Evolutionary conservation across 2,329 filamentous ascomycete species (phyloP).

Genomic region (Xylariaceae sp.): DNA sequence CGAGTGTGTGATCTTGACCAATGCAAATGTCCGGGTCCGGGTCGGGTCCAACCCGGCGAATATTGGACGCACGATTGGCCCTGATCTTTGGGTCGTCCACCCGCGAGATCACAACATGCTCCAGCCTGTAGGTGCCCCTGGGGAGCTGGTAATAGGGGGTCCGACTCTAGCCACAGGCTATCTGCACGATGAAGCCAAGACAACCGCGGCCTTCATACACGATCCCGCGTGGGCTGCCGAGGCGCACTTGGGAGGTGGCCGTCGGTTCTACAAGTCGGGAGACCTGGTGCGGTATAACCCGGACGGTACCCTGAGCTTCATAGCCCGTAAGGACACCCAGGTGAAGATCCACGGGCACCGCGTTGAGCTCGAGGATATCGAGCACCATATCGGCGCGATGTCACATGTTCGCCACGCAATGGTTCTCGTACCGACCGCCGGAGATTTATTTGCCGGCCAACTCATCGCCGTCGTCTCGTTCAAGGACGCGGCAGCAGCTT

Average conservation of each 20-base stretch:
- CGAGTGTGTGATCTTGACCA: background rate
- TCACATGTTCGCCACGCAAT: no score
- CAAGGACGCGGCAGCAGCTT: no score
- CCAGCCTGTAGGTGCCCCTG: background rate
- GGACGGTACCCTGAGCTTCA: background rate
- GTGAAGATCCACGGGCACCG: conserved; percentile 1
- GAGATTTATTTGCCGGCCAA: no score
- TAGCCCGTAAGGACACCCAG: conserved; percentile 1
- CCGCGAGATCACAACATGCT: background rate
- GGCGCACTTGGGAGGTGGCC: background rate
- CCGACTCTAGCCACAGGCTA: background rate
- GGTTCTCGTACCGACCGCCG: no score
- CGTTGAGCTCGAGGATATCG: conserved; percentile 1
- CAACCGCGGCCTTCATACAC: background rate
- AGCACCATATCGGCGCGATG: background rate
- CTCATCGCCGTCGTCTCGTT: no score
- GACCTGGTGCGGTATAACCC: conserved; percentile 1
- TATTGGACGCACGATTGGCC: no score
- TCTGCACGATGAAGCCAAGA: conserved; percentile 1
- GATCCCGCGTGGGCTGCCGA: background rate
- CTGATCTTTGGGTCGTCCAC: background rate
- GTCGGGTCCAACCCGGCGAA: background rate
- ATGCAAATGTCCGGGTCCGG: background rate
- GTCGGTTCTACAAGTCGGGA: conserved; percentile 1
- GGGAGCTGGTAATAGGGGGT: background rate